A percentile compares a stretch with the other conserved stretches of the same genome.
Evolutionary conservation across 192 early-diverging fungal species (phyloP).

Genomic region (Phycomyces blakesleeanus): DNA sequence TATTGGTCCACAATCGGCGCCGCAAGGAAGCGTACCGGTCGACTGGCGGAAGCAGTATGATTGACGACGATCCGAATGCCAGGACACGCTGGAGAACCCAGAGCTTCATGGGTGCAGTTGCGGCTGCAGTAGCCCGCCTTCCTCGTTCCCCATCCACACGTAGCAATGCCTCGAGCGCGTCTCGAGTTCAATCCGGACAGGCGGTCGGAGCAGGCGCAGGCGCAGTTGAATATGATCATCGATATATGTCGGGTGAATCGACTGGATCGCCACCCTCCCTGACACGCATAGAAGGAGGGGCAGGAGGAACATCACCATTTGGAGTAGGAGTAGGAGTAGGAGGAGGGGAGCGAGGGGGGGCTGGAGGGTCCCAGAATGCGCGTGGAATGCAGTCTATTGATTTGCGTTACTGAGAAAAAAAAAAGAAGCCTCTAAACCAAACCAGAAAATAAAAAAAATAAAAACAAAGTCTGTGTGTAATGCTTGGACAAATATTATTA

Average conservation of each 20-base stretch:
- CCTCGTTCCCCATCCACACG: constrained; percentile 21
- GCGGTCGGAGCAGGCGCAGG: not conserved
- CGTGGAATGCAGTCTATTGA: not conserved
- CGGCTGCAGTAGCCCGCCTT: constrained; percentile 19
- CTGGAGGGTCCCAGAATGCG: too few relatives aligned
- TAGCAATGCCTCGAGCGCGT: constrained; percentile 15
- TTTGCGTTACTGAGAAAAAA: not conserved
- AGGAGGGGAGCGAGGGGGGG: too few relatives aligned
- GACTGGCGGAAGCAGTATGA: not conserved
- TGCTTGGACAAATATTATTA: too few relatives aligned
- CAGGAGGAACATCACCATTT: too few relatives aligned
- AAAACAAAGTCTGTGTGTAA: too few relatives aligned
- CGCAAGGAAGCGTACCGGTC: constrained; percentile 5
- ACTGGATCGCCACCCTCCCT: constrained; percentile 1
- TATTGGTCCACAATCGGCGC: constrained; percentile 20
- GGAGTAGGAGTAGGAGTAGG: too few relatives aligned
- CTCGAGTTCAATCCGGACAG: too few relatives aligned
- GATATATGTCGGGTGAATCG: too few relatives aligned
- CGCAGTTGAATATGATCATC: constrained; percentile 6
- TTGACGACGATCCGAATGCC: not conserved
- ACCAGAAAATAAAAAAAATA: too few relatives aligned
- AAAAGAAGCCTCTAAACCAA: too few relatives aligned
- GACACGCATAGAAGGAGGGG: not conserved
- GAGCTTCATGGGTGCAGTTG: constrained; percentile 29
- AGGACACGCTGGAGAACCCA: constrained; percentile 34